A percentile compares a stretch with the other conserved stretches of the same genome.
phyloP scores from a whole-genome alignment of 257 asterid species.

The Eustoma russellianum region DNA sequence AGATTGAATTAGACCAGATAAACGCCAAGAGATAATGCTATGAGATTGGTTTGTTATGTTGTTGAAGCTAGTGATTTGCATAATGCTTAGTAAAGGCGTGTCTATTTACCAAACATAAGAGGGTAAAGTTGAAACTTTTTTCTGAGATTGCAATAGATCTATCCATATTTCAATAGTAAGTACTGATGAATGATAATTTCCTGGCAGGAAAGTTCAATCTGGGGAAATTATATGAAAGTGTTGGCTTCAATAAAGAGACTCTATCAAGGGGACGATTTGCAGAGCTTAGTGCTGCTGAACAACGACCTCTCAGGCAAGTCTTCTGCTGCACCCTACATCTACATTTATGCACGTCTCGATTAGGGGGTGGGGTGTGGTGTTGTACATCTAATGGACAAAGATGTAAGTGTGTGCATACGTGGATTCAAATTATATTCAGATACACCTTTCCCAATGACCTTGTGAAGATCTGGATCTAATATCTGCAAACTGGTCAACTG shows the following conservation, averaged over 20 bases:
- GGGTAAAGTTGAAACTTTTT: not conserved
- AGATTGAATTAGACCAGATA: too few species aligned
- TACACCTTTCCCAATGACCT: too few species aligned
- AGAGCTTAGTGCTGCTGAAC: slow-evolving; percentile 89
- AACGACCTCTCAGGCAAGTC: slow-evolving; percentile 78
- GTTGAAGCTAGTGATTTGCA: too few species aligned
- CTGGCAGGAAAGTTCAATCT: slow-evolving; percentile 77
- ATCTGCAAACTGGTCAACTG: too few species aligned
- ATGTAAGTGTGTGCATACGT: too few species aligned
- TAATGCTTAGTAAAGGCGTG: too few species aligned
- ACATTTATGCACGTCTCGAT: not conserved
- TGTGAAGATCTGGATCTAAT: too few species aligned
- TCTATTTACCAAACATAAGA: not conserved
- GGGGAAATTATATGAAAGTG: slow-evolving; percentile 70
- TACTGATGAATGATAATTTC: not conserved
- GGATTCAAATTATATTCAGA: too few species aligned
- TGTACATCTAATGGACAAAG: too few species aligned
- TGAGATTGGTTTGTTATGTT: too few species aligned
- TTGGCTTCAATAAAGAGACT: slow-evolving; percentile 88
- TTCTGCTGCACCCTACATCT: slow-evolving; percentile 1
- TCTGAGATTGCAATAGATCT: not conserved
- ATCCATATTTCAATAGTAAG: not conserved
- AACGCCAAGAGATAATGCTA: too few species aligned
- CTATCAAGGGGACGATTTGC: slow-evolving; percentile 87
- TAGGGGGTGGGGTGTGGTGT: too few species aligned